Evolutionary conservation across 352 stramenopile genomes (phyloP), one percentile per base, ranked within the genome.

Genomic region (Globisporangium camurandrum): DNA sequence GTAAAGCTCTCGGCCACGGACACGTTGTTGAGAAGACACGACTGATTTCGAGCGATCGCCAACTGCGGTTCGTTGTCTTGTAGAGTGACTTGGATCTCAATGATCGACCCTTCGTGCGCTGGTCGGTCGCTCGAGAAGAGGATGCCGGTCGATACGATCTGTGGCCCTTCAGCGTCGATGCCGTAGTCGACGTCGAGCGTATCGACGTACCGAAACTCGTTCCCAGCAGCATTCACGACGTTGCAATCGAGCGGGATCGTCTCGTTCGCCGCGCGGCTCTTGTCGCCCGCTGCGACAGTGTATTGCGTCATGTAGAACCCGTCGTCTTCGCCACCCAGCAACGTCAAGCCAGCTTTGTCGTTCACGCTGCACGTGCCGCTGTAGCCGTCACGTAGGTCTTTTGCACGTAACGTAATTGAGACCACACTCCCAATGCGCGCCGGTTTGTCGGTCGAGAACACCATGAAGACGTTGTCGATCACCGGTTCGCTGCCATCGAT

Each of bases 241-340:
- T 67, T 38, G 34, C 73, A 85, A 31, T 67, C 59, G 17, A 85
- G 42, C 5, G 61, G 64, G 46, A 85, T 61, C 37, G 66, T 62
- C 16, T 51, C 44, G 34, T 61, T 55, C 14, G 67, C 53, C 20
- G 57, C 56, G 3, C 67, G 47, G 46, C 65, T 75, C 14, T 19
- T 40, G 40, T 85, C 73, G 23, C 70, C 73, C 3, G 59, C 47
- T 10, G 55, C 24, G 24, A 85, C 66, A 5, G 67, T 79, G 58
- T 85, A 85, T 51, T 85, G 70, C 36, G 71, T 74, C 67, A 85
- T 77, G 47, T 85, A 85, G 33, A 85, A 73, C 1, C 70, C 73
- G 22, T 75, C 61, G 54, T 85, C 70, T 27, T 81, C 61, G 1
- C 67, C 60, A 17, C 75, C 64, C 8, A 74, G 52, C 27, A 85